Base-by-base conservation (phyloP, 495 filamentous ascomycete species). In the Echria macrotheca region DNA sequence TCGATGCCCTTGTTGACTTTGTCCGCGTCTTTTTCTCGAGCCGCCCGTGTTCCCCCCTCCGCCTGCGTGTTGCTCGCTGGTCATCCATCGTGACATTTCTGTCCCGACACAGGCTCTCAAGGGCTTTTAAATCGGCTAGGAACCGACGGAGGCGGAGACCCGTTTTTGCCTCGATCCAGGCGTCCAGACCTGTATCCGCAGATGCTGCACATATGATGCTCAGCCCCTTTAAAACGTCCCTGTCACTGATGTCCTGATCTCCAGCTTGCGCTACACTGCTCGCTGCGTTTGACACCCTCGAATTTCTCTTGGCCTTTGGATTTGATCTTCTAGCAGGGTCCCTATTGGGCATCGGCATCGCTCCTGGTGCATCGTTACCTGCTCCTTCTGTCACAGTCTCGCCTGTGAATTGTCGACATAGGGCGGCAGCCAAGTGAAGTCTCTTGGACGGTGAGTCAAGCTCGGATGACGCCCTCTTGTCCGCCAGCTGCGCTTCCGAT, bases 161-260 rank as follows among this genome's bases (percentile, higher is more conserved):
- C 1, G 71, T 77, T 44, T 67, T 61, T 7, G 63, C 54, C 23
- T 65, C 60, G 50, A 78, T 69, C 55, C 67, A 63, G 2, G 59
- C 63, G 51, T 75, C 73, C 5, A 75, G 58, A 23, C 64, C 59
- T 22, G 68, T 61, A 49, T 78, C 70, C 12, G 69, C 72, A 6
- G 70, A 73, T 6, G 75, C 75, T 1, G 68, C 67, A 33, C 71
- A 69, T 9, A 72, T 68, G 18, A 77, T 68, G 40, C 70, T 69
- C 1, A 78, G 61, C 1, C 75, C 75, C 31, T 63, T 67, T 35
- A 77, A 63, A 18, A 78, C 65, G 46, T 73, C 66, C 43, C 56
- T 55, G 41, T 73, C 68, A 19, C 48, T 63, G 40, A 71, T 65
- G 25, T 64, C 54, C 8, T 54, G 54, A 26, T 72, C 67, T 3